Percentiles rank a stretch among this genome's conserved stretches.
Evolutionary conservation across 495 filamentous ascomycete species (phyloP).

Genomic region (Xylaria venustula): DNA sequence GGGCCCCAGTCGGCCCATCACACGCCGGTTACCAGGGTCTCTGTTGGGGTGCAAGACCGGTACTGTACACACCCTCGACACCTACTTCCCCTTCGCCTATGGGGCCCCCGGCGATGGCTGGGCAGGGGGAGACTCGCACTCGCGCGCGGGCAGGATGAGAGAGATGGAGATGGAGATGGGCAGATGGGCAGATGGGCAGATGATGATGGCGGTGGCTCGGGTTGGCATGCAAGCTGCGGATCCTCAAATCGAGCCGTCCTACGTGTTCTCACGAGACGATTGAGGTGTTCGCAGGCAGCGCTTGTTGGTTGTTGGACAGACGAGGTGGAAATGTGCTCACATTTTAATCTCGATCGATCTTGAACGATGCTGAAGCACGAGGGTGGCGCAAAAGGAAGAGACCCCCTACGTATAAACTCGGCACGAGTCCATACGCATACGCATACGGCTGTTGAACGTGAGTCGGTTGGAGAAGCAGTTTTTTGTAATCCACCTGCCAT

Average conservation of each 20-base stretch:
- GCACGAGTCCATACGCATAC: no score
- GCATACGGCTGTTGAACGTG: background rate
- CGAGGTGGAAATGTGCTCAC: background rate
- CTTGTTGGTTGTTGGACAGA: background rate
- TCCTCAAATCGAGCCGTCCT: conserved; percentile 2
- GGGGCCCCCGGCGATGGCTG: background rate
- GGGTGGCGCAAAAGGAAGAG: background rate
- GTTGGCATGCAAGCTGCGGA: background rate
- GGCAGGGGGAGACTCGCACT: no score
- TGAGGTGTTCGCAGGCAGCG: background rate
- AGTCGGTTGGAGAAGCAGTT: conserved; percentile 1
- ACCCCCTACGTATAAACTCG: no score
- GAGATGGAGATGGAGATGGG: no score
- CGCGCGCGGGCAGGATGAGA: no score
- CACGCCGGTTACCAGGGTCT: background rate
- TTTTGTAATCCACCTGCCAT: background rate
- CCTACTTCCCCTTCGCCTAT: background rate
- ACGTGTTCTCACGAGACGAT: background rate
- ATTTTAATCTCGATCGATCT: background rate
- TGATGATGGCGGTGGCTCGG: background rate
- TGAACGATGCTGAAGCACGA: background rate
- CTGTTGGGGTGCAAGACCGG: no score
- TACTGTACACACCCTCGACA: no score
- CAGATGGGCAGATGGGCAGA: background rate
- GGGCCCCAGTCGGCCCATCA: background rate